phyloP scores from a whole-genome alignment of 768 basidiomycete species.

The Xerocomellus intermedius region DNA sequence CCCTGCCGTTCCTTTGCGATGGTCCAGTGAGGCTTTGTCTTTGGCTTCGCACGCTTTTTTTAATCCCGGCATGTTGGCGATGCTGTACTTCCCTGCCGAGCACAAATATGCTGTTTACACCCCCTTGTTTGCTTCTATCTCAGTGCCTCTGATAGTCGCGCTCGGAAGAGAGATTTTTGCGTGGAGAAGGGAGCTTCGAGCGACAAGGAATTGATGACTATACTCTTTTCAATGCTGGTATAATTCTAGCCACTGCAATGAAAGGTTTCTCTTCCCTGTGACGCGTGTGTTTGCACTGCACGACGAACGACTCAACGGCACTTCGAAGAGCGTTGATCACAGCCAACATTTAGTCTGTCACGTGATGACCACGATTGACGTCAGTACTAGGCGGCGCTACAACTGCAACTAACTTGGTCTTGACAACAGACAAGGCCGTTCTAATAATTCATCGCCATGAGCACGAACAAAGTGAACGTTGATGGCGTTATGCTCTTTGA shows the following conservation, averaged over 20 bases:
- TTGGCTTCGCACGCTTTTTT: conserved; percentile 89
- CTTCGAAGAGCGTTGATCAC: not conserved
- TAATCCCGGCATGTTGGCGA: conserved; percentile 92
- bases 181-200: conserved; percentile 44
- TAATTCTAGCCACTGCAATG: conserved; percentile 7
- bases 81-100: conserved; percentile 96
- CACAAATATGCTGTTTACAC: conserved; percentile 98
- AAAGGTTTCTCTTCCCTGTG: conserved; percentile 11
- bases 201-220: conserved; percentile 14
- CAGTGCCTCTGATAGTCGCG: conserved; percentile 78
- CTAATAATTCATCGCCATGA: conserved; percentile 24
- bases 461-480: conserved; percentile 52
- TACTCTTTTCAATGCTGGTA: not conserved
- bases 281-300: conserved; percentile 11
- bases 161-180: conserved; percentile 68
- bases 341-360: conserved; percentile 10
- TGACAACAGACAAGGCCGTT: conserved; percentile 9
- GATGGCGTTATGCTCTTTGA: conserved; percentile 82
- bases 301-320: conserved; percentile 7
- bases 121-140: conserved; percentile 88
- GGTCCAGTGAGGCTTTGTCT: conserved; percentile 61
- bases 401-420: not conserved
- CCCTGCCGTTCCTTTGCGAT: conserved; percentile 43
- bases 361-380: conserved; percentile 26
- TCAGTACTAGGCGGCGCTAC: not conserved